Evolutionary conservation across 2,329 filamentous ascomycete species (phyloP), one percentile per base, ranked within the genome.

Genomic region (Neonectria sp.): DNA sequence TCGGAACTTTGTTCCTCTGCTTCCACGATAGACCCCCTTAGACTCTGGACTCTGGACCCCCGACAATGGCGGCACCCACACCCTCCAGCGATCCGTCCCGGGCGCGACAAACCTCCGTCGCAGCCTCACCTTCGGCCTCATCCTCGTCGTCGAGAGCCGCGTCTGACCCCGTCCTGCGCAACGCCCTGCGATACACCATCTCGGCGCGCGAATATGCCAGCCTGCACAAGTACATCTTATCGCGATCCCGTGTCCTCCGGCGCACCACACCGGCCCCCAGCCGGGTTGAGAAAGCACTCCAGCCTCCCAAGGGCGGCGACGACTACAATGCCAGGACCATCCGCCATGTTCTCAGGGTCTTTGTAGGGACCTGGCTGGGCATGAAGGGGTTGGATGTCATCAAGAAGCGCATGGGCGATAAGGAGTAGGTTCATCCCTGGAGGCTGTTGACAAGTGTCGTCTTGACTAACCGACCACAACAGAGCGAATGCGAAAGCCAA

Each of bases 121-220:
- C 27, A 33, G 12, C 37, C 13, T 64, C 65, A 33, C 45, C 60
- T 45, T 67, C 73, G 35, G 67, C 67, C 27, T 65, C 72, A 61
- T 58, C 70, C n/a, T 71, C 73, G 15, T 71, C 73, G 15, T 71
- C 73, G 13, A 65, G 60, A 25, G 55, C 73, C 33, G 63, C 66
- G 9, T 66, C 68, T 66, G 92, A 95, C 72, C 92, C 93, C 6
- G 87, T 97, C 69, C 86, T 97, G 63, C 93, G 93, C 80, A 97
- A 96, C 80, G 91, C 94, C 49, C 86, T 98, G 66, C 92, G 95
- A 72, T 95, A 97, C 82, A 96, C 93, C 65, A 94, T 95, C 78
- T 92, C 90, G 7, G 91, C 94, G 48, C 90, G 92, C 79, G 95
- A 98, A 80, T 98, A 98, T 81, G 91, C 93, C 72, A 84, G 92